Base-by-base conservation (phyloP, 495 filamentous ascomycete genomes). In the Astrothelium macrocarpum region DNA sequence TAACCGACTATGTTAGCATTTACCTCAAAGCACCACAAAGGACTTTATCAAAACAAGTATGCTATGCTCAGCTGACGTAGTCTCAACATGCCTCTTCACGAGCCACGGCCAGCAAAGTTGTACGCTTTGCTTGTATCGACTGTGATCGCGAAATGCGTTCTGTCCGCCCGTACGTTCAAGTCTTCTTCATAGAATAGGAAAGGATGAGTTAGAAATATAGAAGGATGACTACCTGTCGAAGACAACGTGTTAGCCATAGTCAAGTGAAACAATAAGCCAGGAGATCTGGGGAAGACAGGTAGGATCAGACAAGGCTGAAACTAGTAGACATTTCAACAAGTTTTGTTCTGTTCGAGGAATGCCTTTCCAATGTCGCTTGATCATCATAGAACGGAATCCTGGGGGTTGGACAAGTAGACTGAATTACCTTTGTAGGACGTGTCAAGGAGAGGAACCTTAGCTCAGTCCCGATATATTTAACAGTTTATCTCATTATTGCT, bases 101-200 rank as follows among this genome's bases (percentile, higher is more conserved):
- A 69, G 72, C 73, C 73, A 78, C 78, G 80, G 82, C 77, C 84
- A 85, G 84, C 88, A 86, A 84, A 86, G 85, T 92, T 95, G 90
- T 92, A 95, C 87, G 83, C 83, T 85, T 84, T 81, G 81, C 80
- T 84, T 81, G 78, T 76, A 73, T 78, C 84, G 83, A 79, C 76
- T 76, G 75, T 78, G 71, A 74, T 70, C 77, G 75, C 82, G 83
- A 82, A 85, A 88, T 84, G 80, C 83, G 81, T 77, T 95, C 86
- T 95, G 91, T 92, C 91, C 91, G 91, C 91, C 91, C 90, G 91
- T 91, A 91, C 90, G 90, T 94, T 95, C 88, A 91, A 90, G 74
- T 73, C 85, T 86, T 96, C 90, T 84, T 94, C 86, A 91, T 90
- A 79, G 71, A 71, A 79, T 76, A 66, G 59, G 60, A 62, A 60